Evolutionary conservation across 192 early-diverging fungal genomes (phyloP).

Genomic region (Coemansia sp.): DNA sequence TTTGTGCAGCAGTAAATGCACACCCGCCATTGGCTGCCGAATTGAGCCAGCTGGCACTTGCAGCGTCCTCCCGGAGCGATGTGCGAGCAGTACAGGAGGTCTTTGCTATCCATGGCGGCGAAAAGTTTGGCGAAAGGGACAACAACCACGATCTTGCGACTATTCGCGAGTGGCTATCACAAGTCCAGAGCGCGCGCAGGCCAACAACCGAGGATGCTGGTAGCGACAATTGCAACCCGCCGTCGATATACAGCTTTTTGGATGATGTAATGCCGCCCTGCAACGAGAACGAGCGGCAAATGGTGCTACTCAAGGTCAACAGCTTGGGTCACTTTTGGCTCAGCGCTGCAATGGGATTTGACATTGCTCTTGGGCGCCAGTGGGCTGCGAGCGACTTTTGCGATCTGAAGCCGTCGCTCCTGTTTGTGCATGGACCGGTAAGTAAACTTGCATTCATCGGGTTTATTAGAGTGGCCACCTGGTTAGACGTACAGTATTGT

Average conservation of each 20-base stretch:
- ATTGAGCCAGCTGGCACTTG: not conserved
- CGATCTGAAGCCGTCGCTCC: not conserved
- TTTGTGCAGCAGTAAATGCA: constrained; percentile 39
- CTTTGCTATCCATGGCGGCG: constrained; percentile 25
- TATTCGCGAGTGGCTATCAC: constrained; percentile 16
- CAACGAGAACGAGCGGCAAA: not conserved
- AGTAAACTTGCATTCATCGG: not conserved
- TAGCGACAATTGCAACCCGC: not conserved
- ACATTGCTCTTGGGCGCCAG: not conserved
- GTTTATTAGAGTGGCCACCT: not conserved
- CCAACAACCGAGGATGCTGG: too few relatives aligned
- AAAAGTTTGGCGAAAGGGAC: constrained; percentile 49
- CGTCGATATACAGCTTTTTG: not conserved
- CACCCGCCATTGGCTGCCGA: constrained; percentile 12
- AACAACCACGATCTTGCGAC: constrained; percentile 20
- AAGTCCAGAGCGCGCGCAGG: not conserved
- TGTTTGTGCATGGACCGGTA: not conserved
- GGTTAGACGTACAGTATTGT: too few relatives aligned
- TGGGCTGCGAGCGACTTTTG: not conserved
- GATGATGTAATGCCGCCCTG: not conserved
- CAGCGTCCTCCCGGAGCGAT: not conserved
- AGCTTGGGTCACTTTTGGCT: not conserved
- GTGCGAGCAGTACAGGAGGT: constrained; percentile 6
- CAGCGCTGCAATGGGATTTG: not conserved
- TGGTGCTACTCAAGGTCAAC: not conserved